Conservation (phyloP, 2,329 filamentous ascomycete species). For the Westerdykella sp. region DNA sequence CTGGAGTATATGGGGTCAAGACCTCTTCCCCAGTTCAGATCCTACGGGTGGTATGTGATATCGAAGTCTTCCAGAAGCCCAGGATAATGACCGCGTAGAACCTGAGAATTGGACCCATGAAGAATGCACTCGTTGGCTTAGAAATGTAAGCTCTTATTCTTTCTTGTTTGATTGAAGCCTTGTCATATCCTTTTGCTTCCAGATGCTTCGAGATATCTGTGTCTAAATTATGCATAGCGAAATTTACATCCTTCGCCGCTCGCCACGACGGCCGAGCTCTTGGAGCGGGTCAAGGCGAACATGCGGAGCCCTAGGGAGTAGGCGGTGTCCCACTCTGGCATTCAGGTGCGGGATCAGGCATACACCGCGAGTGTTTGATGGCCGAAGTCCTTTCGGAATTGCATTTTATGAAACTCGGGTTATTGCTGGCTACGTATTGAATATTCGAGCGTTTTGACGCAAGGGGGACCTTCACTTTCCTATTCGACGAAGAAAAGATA, state of each 20-base stretch:
- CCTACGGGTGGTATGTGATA: conserved; percentile 64
- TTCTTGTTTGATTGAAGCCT: not conserved
- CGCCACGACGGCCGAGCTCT: conserved; percentile 56
- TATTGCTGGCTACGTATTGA: too few relatives aligned
- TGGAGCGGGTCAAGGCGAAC: conserved; percentile 65
- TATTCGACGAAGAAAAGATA: too few relatives aligned
- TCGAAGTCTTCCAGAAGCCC: conserved; percentile 1
- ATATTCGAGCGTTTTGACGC: too few relatives aligned
- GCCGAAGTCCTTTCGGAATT: too few relatives aligned
- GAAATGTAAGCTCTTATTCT: conserved; percentile 54
- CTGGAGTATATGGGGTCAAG: conserved; percentile 79
- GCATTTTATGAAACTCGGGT: too few relatives aligned
- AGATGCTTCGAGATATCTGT: not conserved
- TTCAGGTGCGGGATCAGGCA: too few relatives aligned
- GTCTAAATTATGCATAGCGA: conserved; percentile 44
- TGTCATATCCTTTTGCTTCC: not conserved
- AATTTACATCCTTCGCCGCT: conserved; percentile 55
- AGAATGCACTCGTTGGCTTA: conserved; percentile 75
- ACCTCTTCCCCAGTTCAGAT: conserved; percentile 75
- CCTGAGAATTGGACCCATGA: conserved; percentile 69
- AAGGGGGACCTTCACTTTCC: too few relatives aligned
- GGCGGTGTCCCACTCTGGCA: too few relatives aligned
- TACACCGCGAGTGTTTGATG: too few relatives aligned
- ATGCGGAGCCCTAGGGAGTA: conserved; percentile 41
- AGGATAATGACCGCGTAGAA: conserved; percentile 40